Evolutionary conservation across 305 asterid species (phyloP).

Genomic region (Coffea humblotiana): DNA sequence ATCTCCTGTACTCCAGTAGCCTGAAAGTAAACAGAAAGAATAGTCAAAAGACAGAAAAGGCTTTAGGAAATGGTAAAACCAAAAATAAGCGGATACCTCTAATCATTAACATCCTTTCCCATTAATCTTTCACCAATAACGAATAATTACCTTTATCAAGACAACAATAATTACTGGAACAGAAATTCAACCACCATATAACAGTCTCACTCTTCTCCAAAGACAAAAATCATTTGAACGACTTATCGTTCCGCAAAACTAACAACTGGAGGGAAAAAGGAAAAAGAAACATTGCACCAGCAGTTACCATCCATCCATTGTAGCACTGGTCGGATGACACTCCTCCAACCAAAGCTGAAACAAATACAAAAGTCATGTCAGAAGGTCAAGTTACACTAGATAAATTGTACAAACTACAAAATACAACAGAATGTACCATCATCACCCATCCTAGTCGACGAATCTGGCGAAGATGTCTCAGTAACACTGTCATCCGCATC

Average conservation of each 20-base stretch:
- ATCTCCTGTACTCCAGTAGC: constrained; percentile 43
- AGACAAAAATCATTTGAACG: neutral
- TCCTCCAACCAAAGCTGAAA: constrained; percentile 56
- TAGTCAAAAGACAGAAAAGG: constrained; percentile 21
- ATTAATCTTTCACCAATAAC: too few relatives aligned
- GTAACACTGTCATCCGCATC: constrained; percentile 46
- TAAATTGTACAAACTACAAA: neutral
- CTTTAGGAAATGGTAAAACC: constrained; percentile 17
- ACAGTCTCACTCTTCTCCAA: neutral
- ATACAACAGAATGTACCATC: constrained; percentile 29
- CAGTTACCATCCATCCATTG: constrained; percentile 53
- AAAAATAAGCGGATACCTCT: neutral
- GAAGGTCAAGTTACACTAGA: neutral
- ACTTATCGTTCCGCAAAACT: neutral
- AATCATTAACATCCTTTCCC: neutral
- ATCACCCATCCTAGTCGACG: constrained; percentile 45
- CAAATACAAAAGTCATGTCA: neutral
- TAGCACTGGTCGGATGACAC: constrained; percentile 41
- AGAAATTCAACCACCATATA: neutral
- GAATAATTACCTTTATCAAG: too few relatives aligned
- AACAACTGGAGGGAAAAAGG: constrained; percentile 6
- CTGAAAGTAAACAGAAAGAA: constrained; percentile 43
- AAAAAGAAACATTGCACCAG: constrained; percentile 11
- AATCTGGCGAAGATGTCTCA: constrained; percentile 35
- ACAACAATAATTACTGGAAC: neutral